Base-by-base conservation (phyloP, 2,329 filamentous ascomycete species). In the Ophiostoma himal-ulmi region DNA sequence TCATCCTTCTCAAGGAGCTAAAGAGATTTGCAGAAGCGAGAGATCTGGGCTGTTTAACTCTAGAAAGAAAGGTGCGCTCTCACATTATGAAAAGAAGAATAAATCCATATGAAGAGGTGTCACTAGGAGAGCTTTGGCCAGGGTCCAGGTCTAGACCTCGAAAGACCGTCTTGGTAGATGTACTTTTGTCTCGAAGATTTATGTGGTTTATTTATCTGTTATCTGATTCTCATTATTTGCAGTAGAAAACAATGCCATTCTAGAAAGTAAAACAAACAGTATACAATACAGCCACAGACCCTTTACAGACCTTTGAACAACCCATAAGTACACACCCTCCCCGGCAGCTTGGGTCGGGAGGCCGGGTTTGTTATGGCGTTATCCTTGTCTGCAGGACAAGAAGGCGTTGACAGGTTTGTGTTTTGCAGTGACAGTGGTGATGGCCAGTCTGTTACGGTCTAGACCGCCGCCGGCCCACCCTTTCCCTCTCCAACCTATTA, bases 281-380 rank as follows among this genome's bases (percentile, higher is more conserved):
- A 10, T 39, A 8, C 2, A 37, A 10, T 39, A 60, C 48, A 54
- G 44, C 44, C n/a, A 54, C 48, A 54, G 6, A n/a, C 26, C 48
- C 54, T n/a, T 1, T 10, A 7, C 48, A 54, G 7, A 17, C 44
- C 14, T 52, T 17, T 6, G n/a, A 17, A 52, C 5, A 6, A 52
- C 44, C 44, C 3, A 10, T 54, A 22, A 22, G 20, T 14, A 60
- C 54, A 60, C 54, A 60, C 54, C 54, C 52, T 68, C 67, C 39
- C 69, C 69, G 69, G 65, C 26, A 68, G 69, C 69, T 70, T 70
- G 69, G 69, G 69, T 70, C 69, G 69, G 60, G 69, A n/a, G 13
- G 11, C 44, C 48, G 48, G 20, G 30, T 30, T 14, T 10, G n/a
- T 5, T 8, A 57, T 57, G 52, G 52, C 52, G 22, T 57, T 57